A percentile compares a stretch with the other conserved stretches of the same genome.
These are phyloP conservation scores for Termitomyces sp. DNA, from an alignment of 768 basidiomycete species.

Conservation along the genomic window DNA sequence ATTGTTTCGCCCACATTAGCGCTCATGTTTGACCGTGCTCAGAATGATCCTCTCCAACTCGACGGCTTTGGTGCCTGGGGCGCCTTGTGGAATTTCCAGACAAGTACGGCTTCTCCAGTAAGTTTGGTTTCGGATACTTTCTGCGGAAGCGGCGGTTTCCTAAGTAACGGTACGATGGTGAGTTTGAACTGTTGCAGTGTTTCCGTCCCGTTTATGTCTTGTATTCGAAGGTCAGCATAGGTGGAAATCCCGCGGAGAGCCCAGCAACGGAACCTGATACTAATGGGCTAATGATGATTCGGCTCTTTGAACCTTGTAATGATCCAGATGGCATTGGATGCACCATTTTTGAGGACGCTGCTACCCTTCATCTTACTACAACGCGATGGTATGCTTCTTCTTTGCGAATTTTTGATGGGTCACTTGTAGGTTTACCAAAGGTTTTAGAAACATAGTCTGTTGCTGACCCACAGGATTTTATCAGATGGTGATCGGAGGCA, in stretches of 20 bases:
- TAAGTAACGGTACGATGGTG: constrained; percentile 10
- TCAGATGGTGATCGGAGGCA: constrained; percentile 18
- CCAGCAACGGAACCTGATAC: constrained; percentile 14
- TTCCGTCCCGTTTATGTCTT: not conserved
- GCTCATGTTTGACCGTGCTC: constrained; percentile 4
- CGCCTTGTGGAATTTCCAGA: constrained; percentile 7
- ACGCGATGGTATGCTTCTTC: constrained; percentile 37
- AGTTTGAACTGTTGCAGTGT: not conserved
- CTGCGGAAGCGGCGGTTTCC: constrained; percentile 7
- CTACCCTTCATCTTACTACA: constrained; percentile 26
- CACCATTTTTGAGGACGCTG: constrained; percentile 31
- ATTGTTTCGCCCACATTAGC: constrained; percentile 8
- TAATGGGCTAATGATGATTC: constrained; percentile 30
- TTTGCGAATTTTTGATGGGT: constrained; percentile 26
- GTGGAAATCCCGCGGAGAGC: constrained; percentile 21
- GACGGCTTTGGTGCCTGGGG: constrained; percentile 6
- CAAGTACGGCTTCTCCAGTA: constrained; percentile 5
- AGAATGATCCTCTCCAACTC: constrained; percentile 6
- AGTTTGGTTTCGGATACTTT: constrained; percentile 6
- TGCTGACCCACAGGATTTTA: not conserved
- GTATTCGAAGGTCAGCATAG: constrained; percentile 20
- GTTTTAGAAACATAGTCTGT: not conserved
- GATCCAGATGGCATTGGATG: constrained; percentile 23
- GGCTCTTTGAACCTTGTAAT: constrained; percentile 34
- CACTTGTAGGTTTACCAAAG: constrained; percentile 13